Percentiles rank a stretch among this genome's conserved stretches.
Evolutionary conservation across 495 filamentous ascomycete species (phyloP).

Genomic region (Hyaloscypha hepaticicola): DNA sequence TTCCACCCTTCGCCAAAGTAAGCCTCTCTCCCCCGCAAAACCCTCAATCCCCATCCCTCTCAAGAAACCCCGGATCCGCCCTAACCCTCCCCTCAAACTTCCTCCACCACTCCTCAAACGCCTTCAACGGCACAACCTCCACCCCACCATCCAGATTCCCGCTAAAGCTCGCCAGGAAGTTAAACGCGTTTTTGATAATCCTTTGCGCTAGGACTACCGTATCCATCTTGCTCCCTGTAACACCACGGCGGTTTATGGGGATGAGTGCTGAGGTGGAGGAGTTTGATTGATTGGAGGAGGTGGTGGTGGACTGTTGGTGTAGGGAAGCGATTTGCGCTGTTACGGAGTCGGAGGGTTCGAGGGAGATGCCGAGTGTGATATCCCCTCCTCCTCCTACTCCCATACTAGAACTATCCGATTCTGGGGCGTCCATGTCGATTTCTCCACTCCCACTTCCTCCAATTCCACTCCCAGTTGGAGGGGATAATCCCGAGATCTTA

Average conservation of each 20-base stretch:
- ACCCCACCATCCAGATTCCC: constrained; percentile 53
- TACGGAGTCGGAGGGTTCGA: constrained; percentile 76
- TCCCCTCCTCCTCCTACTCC: constrained; percentile 31
- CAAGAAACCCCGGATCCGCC: constrained; percentile 84
- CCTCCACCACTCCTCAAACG: constrained; percentile 94
- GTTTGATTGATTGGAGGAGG: constrained; percentile 37
- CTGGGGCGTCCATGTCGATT: constrained; percentile 30
- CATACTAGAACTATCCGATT: constrained; percentile 34
- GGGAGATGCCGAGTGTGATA: constrained; percentile 74
- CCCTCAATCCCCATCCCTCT: constrained; percentile 64
- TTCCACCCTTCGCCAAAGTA: too few species aligned
- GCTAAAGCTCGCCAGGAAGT: constrained; percentile 89
- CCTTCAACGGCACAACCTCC: constrained; percentile 85
- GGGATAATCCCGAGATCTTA: constrained; percentile 47
- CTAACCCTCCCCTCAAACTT: constrained; percentile 92
- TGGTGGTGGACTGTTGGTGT: constrained; percentile 36
- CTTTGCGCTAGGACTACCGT: constrained; percentile 83
- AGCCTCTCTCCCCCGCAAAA: not conserved
- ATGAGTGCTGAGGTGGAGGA: constrained; percentile 35
- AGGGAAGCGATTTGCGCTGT: constrained; percentile 62
- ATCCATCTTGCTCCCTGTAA: constrained; percentile 38
- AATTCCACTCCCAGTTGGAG: constrained; percentile 40
- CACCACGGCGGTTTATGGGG: constrained; percentile 27
- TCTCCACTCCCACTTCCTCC: constrained; percentile 39
- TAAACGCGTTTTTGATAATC: constrained; percentile 96